Percentiles rank a stretch among this genome's conserved stretches.
These are phyloP conservation scores for California macrophylla DNA, from an alignment of 441 rosid genomes.

Conservation along the genomic window DNA sequence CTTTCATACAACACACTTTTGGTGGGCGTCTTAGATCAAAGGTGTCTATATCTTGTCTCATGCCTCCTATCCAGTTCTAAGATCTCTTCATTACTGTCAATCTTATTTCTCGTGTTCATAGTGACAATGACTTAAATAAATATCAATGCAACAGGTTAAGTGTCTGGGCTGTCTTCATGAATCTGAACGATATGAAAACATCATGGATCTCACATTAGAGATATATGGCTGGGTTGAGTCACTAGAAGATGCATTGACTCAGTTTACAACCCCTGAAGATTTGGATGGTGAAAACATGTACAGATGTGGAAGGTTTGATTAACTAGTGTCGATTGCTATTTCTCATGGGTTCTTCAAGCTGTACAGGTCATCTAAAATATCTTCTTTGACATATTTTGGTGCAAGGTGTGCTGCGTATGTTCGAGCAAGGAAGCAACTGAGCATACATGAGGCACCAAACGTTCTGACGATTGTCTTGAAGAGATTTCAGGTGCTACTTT, in stretches of 20 bases:
- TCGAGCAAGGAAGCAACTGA: constrained; percentile 65
- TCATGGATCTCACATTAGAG: constrained; percentile 81
- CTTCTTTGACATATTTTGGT: background rate
- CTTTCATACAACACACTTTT: constrained; percentile 68
- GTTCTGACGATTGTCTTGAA: constrained; percentile 77
- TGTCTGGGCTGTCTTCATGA: constrained; percentile 67
- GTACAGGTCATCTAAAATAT: background rate
- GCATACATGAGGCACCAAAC: constrained; percentile 80
- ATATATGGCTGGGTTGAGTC: constrained; percentile 79
- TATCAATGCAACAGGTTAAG: constrained; percentile 43
- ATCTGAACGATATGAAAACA: constrained; percentile 73
- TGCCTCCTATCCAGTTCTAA: background rate
- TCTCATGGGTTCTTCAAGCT: background rate
- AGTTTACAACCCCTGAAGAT: constrained; percentile 71
- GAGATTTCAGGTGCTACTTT: constrained; percentile 63
- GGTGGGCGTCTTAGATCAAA: constrained; percentile 74
- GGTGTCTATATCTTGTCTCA: constrained; percentile 26
- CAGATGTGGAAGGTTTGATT: constrained; percentile 71
- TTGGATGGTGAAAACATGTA: constrained; percentile 89
- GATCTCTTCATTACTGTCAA: background rate
- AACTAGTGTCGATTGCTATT: background rate
- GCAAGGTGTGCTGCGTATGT: constrained; percentile 69
- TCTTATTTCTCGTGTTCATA: background rate
- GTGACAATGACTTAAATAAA: background rate
- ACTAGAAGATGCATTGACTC: constrained; percentile 70